Percentiles rank a stretch among this genome's conserved stretches.
Conservation (phyloP, 345 rosid species). For the Eucalyptus paniculata region DNA sequence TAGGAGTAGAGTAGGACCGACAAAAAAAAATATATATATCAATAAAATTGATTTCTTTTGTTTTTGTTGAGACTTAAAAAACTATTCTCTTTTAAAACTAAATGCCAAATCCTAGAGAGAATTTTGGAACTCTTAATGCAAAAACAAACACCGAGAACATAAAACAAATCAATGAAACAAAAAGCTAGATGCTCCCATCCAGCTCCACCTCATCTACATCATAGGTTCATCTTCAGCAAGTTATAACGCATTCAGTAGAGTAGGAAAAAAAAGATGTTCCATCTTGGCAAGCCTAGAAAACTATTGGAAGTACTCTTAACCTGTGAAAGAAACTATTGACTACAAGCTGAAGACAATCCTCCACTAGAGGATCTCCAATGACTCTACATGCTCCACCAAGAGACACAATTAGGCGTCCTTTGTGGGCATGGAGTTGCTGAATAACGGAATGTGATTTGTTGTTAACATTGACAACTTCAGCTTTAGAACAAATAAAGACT, state of each 20-base stretch:
- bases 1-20: too few relatives aligned
- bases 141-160: not conserved
- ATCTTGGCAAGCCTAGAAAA: not conserved
- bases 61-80: not conserved
- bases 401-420: conserved; percentile 74
- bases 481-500: too few relatives aligned
- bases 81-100: not conserved
- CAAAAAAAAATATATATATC: too few relatives aligned
- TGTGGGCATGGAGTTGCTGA: conserved; percentile 93
- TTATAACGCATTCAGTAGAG: not conserved
- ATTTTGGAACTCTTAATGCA: not conserved
- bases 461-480: not conserved
- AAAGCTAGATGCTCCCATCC: not conserved
- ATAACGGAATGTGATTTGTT: conserved; percentile 92
- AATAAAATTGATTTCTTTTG: not conserved
- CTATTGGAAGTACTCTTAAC: conserved; percentile 4
- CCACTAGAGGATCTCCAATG: conserved; percentile 80
- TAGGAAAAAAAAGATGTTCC: not conserved
- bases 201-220: not conserved
- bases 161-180: not conserved
- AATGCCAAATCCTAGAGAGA: not conserved
- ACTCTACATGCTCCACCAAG: conserved; percentile 61
- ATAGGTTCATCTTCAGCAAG: not conserved
- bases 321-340: conserved; percentile 69
- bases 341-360: conserved; percentile 95